A percentile compares a stretch with the other conserved stretches of the same genome.
These are phyloP conservation scores for Fusarium pininemorale DNA, from an alignment of 2,329 filamentous ascomycete species.

Conservation along the genomic window DNA sequence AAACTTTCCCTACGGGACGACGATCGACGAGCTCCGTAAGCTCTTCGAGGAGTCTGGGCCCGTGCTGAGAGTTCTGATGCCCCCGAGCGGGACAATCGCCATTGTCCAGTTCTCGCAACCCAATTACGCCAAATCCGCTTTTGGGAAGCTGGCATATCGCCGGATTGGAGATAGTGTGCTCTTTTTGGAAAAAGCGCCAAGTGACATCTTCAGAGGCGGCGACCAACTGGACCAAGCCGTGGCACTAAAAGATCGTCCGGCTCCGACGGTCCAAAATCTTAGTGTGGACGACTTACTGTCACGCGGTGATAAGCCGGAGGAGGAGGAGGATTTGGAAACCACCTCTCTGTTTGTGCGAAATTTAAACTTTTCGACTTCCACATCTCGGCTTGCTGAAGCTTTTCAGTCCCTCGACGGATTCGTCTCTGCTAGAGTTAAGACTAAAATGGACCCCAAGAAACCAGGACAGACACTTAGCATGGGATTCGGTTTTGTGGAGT, in stretches of 20 bases:
- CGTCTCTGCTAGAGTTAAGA: slow-evolving; percentile 89
- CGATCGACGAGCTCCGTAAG: slow-evolving; percentile 78
- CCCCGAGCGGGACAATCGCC: slow-evolving; percentile 90
- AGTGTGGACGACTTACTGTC: slow-evolving; percentile 76
- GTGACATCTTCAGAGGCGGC: slow-evolving; percentile 71
- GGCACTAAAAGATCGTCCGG: slow-evolving; percentile 47
- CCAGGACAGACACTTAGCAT: slow-evolving; percentile 90
- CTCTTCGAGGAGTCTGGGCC: slow-evolving; percentile 88
- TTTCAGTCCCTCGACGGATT: slow-evolving; percentile 90
- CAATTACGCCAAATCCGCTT: slow-evolving; percentile 83
- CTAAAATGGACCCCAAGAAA: slow-evolving; percentile 90
- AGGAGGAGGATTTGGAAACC: slow-evolving; percentile 68
- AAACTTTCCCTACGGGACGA: slow-evolving; percentile 89
- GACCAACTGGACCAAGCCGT: slow-evolving; percentile 43
- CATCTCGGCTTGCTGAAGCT: slow-evolving; percentile 75
- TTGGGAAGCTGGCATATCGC: slow-evolving; percentile 85
- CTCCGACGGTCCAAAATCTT: slow-evolving; percentile 65
- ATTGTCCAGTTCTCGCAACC: slow-evolving; percentile 88
- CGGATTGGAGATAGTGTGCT: slow-evolving; percentile 91
- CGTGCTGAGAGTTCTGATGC: slow-evolving; percentile 86
- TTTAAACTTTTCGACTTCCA: slow-evolving; percentile 90
- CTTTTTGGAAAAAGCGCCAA: slow-evolving; percentile 93
- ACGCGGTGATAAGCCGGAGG: slow-evolving; percentile 60
- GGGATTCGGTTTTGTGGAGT: slow-evolving; percentile 97
- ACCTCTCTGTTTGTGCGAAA: slow-evolving; percentile 94